Evolutionary conservation across 2,329 filamentous ascomycete species (phyloP), one percentile per base, ranked within the genome.

Genomic region (Podosphaera xanthii): DNA sequence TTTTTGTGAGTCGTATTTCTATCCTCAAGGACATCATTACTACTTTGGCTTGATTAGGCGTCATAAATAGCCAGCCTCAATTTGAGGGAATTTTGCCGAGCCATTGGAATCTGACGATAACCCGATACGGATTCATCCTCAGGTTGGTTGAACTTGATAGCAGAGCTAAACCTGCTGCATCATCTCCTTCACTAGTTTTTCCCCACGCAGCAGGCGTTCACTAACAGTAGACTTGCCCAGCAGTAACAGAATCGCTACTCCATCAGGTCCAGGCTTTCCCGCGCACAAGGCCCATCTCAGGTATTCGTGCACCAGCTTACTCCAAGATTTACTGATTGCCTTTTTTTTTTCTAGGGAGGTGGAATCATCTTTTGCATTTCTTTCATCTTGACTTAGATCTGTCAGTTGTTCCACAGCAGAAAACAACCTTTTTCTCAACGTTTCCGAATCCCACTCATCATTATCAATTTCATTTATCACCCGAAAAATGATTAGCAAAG

Each of bases 281-380:
- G 72, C 77, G 2, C 73, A 72, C 33, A 83, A 62, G 1, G 76
- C 78, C 73, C 77, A 77, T 58, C 80, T 74, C 58, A 83, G 69
- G 64, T 77, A 80, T 59, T 74, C 69, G 68, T 80, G 77, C 3
- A 81, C 63, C 57, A 75, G 69, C 58, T 71, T 74, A 60, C 72
- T 74, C 62, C 69, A 68, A n/a, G 63, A 63, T 56, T 68, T 70
- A 31, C 49, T 58, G 2, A 62, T 42, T 4, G 46, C 33, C 6
- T 12, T 35, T 2, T 57, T 30, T 7, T 35, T 46, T 7, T 8
- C 44, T n/a, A 35, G 9, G n/a, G 42, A 8, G 10, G 22, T 12
- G 1, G 55, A 46, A 2, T 57, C 22, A 38, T 6, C n/a, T 38
- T 44, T 4, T 58, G 60, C 5, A 58, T 57, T 7, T 30, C 50